Conservation (phyloP, 148 eudicot genomes). For the Fagopyrum esculentum region DNA sequence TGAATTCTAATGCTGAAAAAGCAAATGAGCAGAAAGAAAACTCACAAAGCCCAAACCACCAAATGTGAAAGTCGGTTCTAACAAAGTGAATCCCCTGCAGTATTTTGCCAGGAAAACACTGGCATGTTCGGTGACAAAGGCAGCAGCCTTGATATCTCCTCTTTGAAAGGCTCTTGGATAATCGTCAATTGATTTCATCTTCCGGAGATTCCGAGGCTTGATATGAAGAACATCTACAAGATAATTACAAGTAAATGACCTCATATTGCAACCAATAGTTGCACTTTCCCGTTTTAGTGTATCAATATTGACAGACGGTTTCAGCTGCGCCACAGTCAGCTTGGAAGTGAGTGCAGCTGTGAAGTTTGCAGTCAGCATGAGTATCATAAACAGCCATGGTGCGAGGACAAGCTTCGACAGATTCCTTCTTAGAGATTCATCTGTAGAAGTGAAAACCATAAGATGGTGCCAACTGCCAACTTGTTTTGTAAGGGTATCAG, state of each 20-base stretch:
- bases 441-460: background rate
- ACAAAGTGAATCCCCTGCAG: constrained; percentile 26
- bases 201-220: constrained; percentile 18
- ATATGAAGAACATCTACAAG: constrained; percentile 23
- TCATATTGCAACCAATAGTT: background rate
- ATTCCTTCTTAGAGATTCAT: background rate
- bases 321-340: constrained; percentile 25
- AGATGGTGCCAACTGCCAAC: background rate
- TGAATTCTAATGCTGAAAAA: background rate
- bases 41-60: constrained; percentile 40
- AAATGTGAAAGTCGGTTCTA: constrained; percentile 25
- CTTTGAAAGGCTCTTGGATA: constrained; percentile 28
- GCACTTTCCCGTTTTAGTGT: constrained; percentile 13
- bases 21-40: background rate
- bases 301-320: constrained; percentile 20
- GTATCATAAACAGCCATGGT: constrained; percentile 27
- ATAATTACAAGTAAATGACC: constrained; percentile 11
- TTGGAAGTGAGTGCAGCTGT: constrained; percentile 36
- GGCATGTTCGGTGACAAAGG: constrained; percentile 30
- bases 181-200: constrained; percentile 14
- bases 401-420: constrained; percentile 25
- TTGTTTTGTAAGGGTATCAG: background rate
- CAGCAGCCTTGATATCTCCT: constrained; percentile 35
- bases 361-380: constrained; percentile 25
- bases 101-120: constrained; percentile 30